Evolutionary conservation across 805 yeast genomes (phyloP), one percentile per base, ranked within the genome.

Genomic region (Debaryomyces tyrocola): DNA sequence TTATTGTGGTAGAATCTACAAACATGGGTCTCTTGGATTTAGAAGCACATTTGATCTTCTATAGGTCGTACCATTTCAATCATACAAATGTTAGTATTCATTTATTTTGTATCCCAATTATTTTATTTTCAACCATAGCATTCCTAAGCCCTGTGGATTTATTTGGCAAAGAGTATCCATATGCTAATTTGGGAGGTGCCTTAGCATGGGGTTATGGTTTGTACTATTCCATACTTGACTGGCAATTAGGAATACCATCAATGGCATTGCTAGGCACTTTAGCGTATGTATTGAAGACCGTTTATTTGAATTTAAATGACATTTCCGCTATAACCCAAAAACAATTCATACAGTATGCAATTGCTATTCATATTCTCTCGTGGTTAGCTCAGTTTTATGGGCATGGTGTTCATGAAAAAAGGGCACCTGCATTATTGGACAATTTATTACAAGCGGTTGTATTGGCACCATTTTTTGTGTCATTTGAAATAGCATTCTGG

Each of bases 341-440:
- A 35, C 52, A 67, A 55, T 59, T 63, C 51, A 45, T 59, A 31
- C 50, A 57, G 20, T 52, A 45, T 10, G 72, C 81, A 0, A 46
- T 69, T n/a, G 54, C 45, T 1, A 54, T 79, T 14, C 87, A 85
- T 61, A 61, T 76, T 0, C 33, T 69, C 1, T 70, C 87, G 8
- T 92, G 99, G 98, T 57, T 82, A 12, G 82, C 81, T 6, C 98
- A 94, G 58, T 90, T 92, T 63, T 73, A 85, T 41, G 97, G 97
- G 4, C 98, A 94, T 61, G 92, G 87, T 1, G 73, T 78, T 9
- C 87, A 82, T 59, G 99, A 92, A 60, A 76, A 75, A 49, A 74
- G 89, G 36, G 87, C 90, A 0, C 99, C 99, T 0, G 97, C 98
- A 0, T 66, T 92, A 43, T 63, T 89, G 35, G 96, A 91, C 57